phyloP scores from a whole-genome alignment of 176 grass and related monocot species.

The Ampelocalamus luodianensis region DNA sequence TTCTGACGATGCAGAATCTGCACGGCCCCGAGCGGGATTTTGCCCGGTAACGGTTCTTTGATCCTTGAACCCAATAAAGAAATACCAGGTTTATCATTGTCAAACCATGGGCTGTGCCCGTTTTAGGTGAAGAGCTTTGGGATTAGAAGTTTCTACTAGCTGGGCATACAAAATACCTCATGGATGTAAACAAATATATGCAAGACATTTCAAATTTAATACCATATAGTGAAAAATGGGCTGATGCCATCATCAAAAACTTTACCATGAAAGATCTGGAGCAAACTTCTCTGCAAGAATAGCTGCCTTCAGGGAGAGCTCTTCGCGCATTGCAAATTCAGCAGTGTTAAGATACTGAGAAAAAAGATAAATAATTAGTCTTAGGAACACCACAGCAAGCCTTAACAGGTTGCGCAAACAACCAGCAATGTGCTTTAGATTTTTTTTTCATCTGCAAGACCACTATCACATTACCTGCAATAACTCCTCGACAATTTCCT shows the following conservation, averaged over 20 bases:
- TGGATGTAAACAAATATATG: neutral
- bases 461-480: conserved; percentile 73
- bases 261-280: conserved; percentile 97
- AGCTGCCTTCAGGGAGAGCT: conserved; percentile 91
- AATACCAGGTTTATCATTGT: conserved; percentile 22
- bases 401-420: conserved; percentile 10
- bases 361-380: conserved; percentile 33
- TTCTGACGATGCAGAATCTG: too few species aligned
- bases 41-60: too few species aligned
- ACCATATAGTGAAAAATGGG: neutral
- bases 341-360: conserved; percentile 96
- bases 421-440: neutral
- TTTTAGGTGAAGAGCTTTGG: conserved; percentile 11
- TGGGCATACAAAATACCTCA: neutral
- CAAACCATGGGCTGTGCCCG: neutral
- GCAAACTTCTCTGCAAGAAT: conserved; percentile 98
- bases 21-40: too few species aligned
- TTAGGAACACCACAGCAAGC: conserved; percentile 35
- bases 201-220: conserved; percentile 19
- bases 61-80: conserved; percentile 2
- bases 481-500: conserved; percentile 98
- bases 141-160: neutral
- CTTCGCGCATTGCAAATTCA: conserved; percentile 98
- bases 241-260: conserved; percentile 14
- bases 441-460: neutral